Percentiles rank a stretch among this genome's conserved stretches.
phyloP scores from a whole-genome alignment of 257 asterid genomes.

The Solanum arcanum region DNA sequence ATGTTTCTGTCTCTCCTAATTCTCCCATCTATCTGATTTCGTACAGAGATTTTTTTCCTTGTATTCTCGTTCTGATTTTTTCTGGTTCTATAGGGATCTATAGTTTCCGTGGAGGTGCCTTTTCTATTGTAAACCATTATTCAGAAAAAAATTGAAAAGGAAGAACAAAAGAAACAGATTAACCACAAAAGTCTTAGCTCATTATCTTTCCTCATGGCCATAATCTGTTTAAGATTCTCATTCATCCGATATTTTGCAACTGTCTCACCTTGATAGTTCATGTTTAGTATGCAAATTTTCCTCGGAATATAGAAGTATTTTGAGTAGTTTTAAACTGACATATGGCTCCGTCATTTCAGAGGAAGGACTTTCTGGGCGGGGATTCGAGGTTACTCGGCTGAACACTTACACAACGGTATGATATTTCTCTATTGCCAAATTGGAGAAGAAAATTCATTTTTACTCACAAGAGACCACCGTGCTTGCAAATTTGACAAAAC shows the following conservation, averaged over 20 bases:
- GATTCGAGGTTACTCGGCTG: constrained; percentile 78
- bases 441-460: neutral
- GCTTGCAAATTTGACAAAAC: neutral
- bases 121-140: neutral
- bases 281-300: neutral
- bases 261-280: neutral
- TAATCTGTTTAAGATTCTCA: neutral
- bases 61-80: neutral
- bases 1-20: neutral
- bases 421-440: neutral
- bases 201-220: neutral
- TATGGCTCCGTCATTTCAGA: constrained; percentile 31
- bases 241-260: neutral
- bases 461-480: neutral
- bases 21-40: neutral
- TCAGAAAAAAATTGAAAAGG: neutral
- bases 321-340: neutral
- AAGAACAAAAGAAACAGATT: neutral
- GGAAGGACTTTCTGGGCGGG: constrained; percentile 82
- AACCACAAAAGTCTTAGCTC: neutral
- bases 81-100: neutral
- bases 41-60: neutral
- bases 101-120: neutral
- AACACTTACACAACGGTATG: constrained; percentile 93
- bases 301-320: neutral